Evolutionary conservation across 2,329 filamentous ascomycete genomes (phyloP), one percentile per base, ranked within the genome.

Genomic region (Dactylellina leptospora): DNA sequence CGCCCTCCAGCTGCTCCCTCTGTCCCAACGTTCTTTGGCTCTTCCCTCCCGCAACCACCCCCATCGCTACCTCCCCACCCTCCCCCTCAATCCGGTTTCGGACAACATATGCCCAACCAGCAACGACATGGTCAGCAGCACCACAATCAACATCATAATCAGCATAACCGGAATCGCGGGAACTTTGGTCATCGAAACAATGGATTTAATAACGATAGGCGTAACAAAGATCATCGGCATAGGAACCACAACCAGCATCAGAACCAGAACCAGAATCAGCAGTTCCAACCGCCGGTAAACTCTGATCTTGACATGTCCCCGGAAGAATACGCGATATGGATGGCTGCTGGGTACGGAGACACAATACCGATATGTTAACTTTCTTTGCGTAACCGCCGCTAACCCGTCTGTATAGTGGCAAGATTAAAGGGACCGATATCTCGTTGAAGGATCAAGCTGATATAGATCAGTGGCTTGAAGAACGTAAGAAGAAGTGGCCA

Each of bases 401-500:
- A n/a, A n/a, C n/a, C n/a, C 9, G 13, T 10, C 44, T 25, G 20
- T 20, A 38, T 23, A 71, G 66, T 53, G 51, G 44, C 27, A 71
- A 63, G 28, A 63, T 71, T n/a, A 71, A 71, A 23, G 66, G 66
- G n/a, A 71, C 66, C 13, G 50, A 71, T 42, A 45, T 71, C 13
- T 36, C 66, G 2, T 28, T 71, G 38, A 62, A 63, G 48, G 66
- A 71, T 13, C 50, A 33, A 23, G 58, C 13, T 16, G 66, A 71
- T 13, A 27, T 71, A 18, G 66, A 71, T 5, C 63, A 71, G 23
- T 71, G 66, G 66, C 13, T 71, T 3, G 66, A 71, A 40, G 66
- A 71, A 40, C 50, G 66, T 44, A 71, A 71, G 38, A 71, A 63
- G n/a, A 71, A 71, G 23, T 71, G 58, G 58, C 66, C 66, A 30